Evolutionary conservation across 768 basidiomycete genomes (phyloP).

Genomic region (Boletus pseudopeckii): DNA sequence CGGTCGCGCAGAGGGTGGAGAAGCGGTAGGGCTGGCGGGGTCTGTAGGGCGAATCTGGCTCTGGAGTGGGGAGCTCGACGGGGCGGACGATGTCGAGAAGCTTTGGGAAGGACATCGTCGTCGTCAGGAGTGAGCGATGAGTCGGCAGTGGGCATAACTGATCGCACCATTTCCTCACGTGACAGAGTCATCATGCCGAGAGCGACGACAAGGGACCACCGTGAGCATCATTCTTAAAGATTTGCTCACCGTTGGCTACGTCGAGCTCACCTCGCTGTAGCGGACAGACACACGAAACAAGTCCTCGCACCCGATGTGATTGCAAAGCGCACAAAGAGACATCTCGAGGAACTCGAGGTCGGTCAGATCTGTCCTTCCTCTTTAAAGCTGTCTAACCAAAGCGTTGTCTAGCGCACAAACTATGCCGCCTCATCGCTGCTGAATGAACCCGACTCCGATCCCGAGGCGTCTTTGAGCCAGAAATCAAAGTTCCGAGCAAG

Average conservation of each 20-base stretch:
- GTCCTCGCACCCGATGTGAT: conserved; percentile 61
- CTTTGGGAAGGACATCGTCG: conserved; percentile 10
- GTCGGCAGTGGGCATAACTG: background rate
- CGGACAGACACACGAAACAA: conserved; percentile 45
- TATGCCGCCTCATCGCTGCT: conserved; percentile 50
- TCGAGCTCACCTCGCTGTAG: conserved; percentile 22
- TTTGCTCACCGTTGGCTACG: background rate
- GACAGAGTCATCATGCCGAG: conserved; percentile 18
- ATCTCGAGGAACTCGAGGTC: conserved; percentile 85
- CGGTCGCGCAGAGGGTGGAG: conserved; percentile 87
- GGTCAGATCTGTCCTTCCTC: background rate
- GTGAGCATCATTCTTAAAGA: conserved; percentile 30
- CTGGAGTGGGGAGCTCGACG: conserved; percentile 74
- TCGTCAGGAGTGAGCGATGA: background rate
- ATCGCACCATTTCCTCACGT: conserved; percentile 24
- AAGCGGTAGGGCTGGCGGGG: conserved; percentile 78
- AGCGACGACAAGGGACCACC: conserved; percentile 18
- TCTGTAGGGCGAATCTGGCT: conserved; percentile 70
- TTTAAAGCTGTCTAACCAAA: background rate
- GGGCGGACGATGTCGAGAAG: conserved; percentile 6
- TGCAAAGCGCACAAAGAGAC: conserved; percentile 70
- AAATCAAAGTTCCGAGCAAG: conserved; percentile 62
- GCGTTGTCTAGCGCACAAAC: conserved; percentile 62
- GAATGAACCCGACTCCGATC: conserved; percentile 32
- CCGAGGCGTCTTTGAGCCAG: conserved; percentile 20